Evolutionary conservation across 2,329 filamentous ascomycete genomes (phyloP).

Genomic region (Claviceps sp.): DNA sequence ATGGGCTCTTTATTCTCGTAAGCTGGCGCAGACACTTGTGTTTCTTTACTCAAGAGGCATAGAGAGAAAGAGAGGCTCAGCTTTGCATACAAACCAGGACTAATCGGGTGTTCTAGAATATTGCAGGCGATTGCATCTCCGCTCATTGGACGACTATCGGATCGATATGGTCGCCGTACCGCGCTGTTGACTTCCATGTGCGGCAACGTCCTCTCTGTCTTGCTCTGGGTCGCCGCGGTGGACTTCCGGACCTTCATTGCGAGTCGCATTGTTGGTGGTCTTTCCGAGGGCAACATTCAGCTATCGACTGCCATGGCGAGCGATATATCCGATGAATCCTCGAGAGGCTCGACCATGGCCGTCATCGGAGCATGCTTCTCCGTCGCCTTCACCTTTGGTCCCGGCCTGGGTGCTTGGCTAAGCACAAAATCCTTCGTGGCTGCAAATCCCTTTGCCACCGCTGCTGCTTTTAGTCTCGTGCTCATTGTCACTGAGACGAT

Average conservation of each 20-base stretch:
- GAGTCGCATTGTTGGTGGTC: conserved; percentile 79
- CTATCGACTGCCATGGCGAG: conserved; percentile 92
- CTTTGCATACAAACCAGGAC: background rate
- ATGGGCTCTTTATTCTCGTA: conserved; percentile 80
- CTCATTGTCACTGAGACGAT: conserved; percentile 77
- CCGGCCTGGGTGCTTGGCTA: conserved; percentile 77
- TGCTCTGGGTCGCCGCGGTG: conserved; percentile 84
- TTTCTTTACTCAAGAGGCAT: too few species aligned
- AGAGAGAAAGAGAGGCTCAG: background rate
- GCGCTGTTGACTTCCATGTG: conserved; percentile 84
- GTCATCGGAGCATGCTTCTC: conserved; percentile 94
- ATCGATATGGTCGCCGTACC: conserved; percentile 73
- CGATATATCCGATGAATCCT: conserved; percentile 78
- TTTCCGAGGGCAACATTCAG: conserved; percentile 96
- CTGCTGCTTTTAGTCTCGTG: conserved; percentile 74
- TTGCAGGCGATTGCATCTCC: conserved; percentile 88
- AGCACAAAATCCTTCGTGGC: conserved; percentile 64
- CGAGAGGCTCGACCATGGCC: conserved; percentile 85
- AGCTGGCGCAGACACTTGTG: conserved; percentile 9
- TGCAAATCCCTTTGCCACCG: conserved; percentile 86
- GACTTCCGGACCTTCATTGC: conserved; percentile 94
- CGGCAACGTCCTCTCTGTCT: conserved; percentile 84
- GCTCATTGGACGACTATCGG: conserved; percentile 77
- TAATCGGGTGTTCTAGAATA: conserved; percentile 35
- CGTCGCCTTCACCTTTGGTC: conserved; percentile 92